Conservation (phyloP, 106 monocot genomes). For the Dendrobium officinale region DNA sequence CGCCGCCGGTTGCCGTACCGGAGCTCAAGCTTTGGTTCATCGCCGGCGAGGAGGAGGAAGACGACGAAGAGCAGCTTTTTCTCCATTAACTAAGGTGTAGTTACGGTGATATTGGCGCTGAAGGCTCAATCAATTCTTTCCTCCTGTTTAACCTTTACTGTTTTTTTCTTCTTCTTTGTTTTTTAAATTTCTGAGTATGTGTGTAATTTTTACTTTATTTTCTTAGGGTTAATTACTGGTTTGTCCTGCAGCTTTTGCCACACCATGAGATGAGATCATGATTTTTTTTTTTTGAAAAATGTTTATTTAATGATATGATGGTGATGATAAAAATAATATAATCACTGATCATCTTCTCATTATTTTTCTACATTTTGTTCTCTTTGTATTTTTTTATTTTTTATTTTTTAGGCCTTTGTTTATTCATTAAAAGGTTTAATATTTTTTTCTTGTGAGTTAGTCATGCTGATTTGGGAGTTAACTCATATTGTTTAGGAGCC, state of each 20-base stretch:
- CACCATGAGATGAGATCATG: not conserved
- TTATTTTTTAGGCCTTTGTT: no score
- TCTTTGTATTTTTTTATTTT: no score
- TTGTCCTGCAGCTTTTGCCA: not conserved
- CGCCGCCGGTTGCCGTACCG: not conserved
- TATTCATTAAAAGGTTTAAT: no score
- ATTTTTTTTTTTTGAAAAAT: not conserved
- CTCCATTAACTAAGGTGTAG: not conserved
- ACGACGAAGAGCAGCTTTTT: not conserved
- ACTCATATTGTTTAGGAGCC: no score
- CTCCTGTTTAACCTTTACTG: not conserved
- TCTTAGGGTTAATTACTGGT: not conserved
- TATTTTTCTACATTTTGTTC: not conserved
- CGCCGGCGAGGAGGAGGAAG: constrained; percentile 4
- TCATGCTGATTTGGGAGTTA: no score
- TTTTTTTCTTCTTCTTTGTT: not conserved
- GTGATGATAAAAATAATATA: not conserved
- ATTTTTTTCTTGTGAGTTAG: no score
- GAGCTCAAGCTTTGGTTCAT: not conserved
- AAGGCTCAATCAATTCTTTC: constrained; percentile 3
- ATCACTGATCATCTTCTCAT: not conserved
- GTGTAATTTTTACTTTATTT: not conserved
- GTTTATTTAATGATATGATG: not conserved
- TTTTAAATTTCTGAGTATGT: not conserved
- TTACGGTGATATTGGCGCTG: constrained; percentile 4